phyloP scores from a whole-genome alignment of 805 yeast species.

The Lachancea quebecensis region DNA sequence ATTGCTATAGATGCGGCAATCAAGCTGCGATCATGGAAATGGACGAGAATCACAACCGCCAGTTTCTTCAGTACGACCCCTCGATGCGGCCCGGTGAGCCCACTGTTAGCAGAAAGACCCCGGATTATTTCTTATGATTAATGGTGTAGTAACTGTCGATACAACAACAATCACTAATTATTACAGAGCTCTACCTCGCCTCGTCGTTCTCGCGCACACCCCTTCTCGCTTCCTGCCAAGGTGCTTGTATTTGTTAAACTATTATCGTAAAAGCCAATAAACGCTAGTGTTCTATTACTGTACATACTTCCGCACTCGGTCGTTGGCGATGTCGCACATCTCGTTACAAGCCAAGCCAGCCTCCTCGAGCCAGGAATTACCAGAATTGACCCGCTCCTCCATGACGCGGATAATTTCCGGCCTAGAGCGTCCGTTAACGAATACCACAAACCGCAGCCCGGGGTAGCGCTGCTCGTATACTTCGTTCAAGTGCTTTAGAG shows the following conservation, averaged over 20 bases:
- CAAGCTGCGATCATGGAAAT: slow-evolving; percentile 98
- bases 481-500: slow-evolving; percentile 48
- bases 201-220: neutral
- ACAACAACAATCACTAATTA: slow-evolving; percentile 1
- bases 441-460: slow-evolving; percentile 77
- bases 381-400: slow-evolving; percentile 43
- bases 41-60: slow-evolving; percentile 87
- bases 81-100: slow-evolving; percentile 97
- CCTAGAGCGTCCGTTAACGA: slow-evolving; percentile 78
- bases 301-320: slow-evolving; percentile 54
- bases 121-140: slow-evolving; percentile 81
- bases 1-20: slow-evolving; percentile 96
- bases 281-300: neutral
- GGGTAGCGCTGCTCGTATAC: slow-evolving; percentile 58
- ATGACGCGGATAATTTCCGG: slow-evolving; percentile 57
- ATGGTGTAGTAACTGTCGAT: neutral
- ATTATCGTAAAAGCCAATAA: neutral
- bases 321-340: slow-evolving; percentile 87
- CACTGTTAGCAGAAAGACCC: slow-evolving; percentile 91
- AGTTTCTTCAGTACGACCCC: slow-evolving; percentile 92
- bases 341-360: slow-evolving; percentile 66
- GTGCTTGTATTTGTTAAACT: neutral
- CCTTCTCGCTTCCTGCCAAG: neutral
- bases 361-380: slow-evolving; percentile 39
- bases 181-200: neutral